phyloP scores from a whole-genome alignment of 129 eudicot genomes.

The Pittosporum tobira region DNA sequence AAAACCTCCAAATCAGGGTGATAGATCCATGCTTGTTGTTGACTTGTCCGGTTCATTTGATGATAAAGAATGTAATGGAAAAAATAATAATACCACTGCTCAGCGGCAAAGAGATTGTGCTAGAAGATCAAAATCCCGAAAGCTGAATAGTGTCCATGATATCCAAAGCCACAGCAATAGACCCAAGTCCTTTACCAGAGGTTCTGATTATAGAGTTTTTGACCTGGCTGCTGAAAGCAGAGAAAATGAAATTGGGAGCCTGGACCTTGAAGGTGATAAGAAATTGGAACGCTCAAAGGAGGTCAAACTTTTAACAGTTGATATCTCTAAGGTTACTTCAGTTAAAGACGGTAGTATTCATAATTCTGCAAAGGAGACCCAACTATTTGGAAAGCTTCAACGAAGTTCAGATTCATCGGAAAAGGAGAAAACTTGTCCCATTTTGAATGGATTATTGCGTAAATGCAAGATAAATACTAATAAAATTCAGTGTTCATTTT shows the following conservation, averaged over 20 bases:
- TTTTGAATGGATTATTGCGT: conserved; percentile 20
- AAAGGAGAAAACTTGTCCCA: conserved; percentile 13
- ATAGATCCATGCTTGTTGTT: neutral
- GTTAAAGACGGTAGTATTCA: conserved; percentile 4
- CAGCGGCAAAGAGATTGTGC: conserved; percentile 13
- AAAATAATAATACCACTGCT: conserved; percentile 8
- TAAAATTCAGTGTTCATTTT: conserved; percentile 50
- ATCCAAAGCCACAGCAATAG: conserved; percentile 10
- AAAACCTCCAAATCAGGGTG: conserved; percentile 15
- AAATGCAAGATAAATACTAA: conserved; percentile 28
- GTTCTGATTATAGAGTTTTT: conserved; percentile 12
- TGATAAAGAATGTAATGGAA: conserved; percentile 16
- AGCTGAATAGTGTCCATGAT: conserved; percentile 8
- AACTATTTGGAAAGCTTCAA: conserved; percentile 14
- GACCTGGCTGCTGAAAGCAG: conserved; percentile 3
- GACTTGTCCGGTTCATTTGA: conserved; percentile 12
- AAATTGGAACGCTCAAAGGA: conserved; percentile 15
- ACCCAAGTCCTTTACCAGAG: conserved; percentile 7
- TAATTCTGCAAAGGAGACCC: conserved; percentile 15
- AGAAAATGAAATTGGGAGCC: conserved; percentile 7
- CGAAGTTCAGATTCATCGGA: conserved; percentile 8
- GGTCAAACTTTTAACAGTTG: conserved; percentile 23
- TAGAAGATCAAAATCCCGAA: conserved; percentile 18
- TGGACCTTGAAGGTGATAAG: neutral
- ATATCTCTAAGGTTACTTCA: conserved; percentile 14